These are phyloP conservation scores for Agaricales sp. DNA, from an alignment of 1,284 basidiomycete genomes.

Conservation along the genomic window DNA sequence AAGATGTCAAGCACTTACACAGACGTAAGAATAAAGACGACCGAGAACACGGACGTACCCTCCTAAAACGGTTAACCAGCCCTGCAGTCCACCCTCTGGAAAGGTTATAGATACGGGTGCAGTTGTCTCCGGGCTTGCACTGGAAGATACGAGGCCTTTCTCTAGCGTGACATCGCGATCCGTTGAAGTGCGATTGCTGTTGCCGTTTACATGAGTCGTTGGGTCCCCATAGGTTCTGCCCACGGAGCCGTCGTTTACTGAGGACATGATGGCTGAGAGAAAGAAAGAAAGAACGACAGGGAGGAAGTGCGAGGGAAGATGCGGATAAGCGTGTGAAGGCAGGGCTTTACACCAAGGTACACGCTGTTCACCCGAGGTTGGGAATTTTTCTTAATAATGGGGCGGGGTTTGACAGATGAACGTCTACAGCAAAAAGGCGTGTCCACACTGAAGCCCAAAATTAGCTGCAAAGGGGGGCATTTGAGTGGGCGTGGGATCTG, in stretches of 20 bases:
- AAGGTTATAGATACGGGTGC: constrained; percentile 10
- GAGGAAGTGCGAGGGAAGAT: too few relatives aligned
- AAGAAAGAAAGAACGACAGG: background rate
- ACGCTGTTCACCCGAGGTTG: too few relatives aligned
- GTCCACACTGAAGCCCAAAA: too few relatives aligned
- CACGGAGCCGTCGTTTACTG: background rate
- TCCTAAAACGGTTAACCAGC: constrained; percentile 29
- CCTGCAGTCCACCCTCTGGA: constrained; percentile 26
- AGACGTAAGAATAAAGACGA: background rate
- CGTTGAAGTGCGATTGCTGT: background rate
- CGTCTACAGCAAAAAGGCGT: too few relatives aligned
- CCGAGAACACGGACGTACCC: constrained; percentile 17
- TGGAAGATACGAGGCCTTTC: background rate
- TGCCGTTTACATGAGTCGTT: background rate
- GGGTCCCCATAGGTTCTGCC: background rate
- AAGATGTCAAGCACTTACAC: background rate
- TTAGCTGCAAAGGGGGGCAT: too few relatives aligned
- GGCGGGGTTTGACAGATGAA: too few relatives aligned
- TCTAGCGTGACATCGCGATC: too few relatives aligned
- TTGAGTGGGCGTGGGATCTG: too few relatives aligned
- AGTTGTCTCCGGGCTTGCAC: constrained; percentile 7
- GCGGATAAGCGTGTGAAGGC: too few relatives aligned
- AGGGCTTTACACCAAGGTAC: too few relatives aligned
- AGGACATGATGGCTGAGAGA: background rate
- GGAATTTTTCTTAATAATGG: too few relatives aligned